A percentile compares a stretch with the other conserved stretches of the same genome.
phyloP scores from a whole-genome alignment of 1,284 basidiomycete species.

The Fistulinella cinereoalba region DNA sequence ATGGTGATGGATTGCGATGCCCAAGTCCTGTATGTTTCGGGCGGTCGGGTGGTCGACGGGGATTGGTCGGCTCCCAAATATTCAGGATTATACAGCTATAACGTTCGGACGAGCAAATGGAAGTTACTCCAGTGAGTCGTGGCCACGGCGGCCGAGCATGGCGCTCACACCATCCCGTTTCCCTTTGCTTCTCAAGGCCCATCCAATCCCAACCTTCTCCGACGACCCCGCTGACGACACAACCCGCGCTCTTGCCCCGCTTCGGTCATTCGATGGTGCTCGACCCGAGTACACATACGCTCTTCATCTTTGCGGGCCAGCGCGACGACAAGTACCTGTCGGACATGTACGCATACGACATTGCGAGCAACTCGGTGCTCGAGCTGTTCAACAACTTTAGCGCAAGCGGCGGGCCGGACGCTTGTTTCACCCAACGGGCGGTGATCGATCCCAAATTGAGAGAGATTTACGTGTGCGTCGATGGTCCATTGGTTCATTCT shows the following conservation, averaged over 20 bases:
- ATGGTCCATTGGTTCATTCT: not conserved
- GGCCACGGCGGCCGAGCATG: not conserved
- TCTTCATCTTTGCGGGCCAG: conserved; percentile 73
- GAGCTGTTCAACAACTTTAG: conserved; percentile 62
- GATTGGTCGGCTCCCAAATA: conserved; percentile 57
- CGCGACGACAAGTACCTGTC: conserved; percentile 60
- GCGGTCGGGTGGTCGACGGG: conserved; percentile 70
- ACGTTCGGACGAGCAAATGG: conserved; percentile 62
- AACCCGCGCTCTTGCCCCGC: conserved; percentile 50
- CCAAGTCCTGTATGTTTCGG: conserved; percentile 75
- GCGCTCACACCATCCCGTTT: not conserved
- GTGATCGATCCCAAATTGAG: conserved; percentile 59
- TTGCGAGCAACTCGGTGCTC: conserved; percentile 53
- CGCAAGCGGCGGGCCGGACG: conserved; percentile 56
- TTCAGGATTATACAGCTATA: conserved; percentile 70
- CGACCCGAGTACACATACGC: conserved; percentile 52
- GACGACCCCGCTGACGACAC: conserved; percentile 13
- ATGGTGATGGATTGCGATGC: conserved; percentile 73
- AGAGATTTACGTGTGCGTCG: conserved; percentile 71
- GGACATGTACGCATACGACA: conserved; percentile 73
- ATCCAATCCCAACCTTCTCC: conserved; percentile 29
- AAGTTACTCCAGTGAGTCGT: conserved; percentile 55
- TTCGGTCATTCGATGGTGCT: conserved; percentile 79
- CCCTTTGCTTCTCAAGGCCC: conserved; percentile 24
- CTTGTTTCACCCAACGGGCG: conserved; percentile 68